Conservation (phyloP, 768 basidiomycete genomes). For the Lentinula guzmanii region DNA sequence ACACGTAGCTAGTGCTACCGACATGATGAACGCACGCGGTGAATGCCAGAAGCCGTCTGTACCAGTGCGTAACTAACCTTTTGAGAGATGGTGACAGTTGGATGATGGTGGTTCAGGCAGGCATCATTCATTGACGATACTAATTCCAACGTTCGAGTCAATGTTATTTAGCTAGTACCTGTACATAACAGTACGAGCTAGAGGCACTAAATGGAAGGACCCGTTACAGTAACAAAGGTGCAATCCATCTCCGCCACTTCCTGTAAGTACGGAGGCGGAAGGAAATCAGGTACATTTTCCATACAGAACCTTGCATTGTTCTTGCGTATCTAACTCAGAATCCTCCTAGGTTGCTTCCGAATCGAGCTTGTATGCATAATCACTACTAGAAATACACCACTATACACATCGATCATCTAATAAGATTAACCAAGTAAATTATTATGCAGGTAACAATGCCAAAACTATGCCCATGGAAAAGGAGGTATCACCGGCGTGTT, state of each 20-base stretch:
- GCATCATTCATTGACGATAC: too few species aligned
- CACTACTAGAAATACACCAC: background rate
- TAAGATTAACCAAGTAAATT: constrained; percentile 6
- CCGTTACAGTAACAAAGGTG: background rate
- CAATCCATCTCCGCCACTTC: background rate
- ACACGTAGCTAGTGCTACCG: background rate
- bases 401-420: background rate
- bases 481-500: background rate
- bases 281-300: too few species aligned
- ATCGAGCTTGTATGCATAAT: background rate
- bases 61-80: background rate
- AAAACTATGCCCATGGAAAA: background rate
- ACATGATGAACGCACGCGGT: background rate
- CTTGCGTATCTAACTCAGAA: background rate
- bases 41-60: background rate
- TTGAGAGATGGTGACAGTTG: too few species aligned
- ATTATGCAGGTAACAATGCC: background rate
- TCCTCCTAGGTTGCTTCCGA: background rate
- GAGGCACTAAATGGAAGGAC: background rate
- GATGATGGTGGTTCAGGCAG: too few species aligned
- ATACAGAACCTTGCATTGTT: background rate
- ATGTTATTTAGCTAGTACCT: background rate
- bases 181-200: background rate
- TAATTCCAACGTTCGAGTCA: too few species aligned
- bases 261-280: background rate